Evolutionary conservation across 2,329 filamentous ascomycete genomes (phyloP).

Genomic region (Eurotiales sp.): DNA sequence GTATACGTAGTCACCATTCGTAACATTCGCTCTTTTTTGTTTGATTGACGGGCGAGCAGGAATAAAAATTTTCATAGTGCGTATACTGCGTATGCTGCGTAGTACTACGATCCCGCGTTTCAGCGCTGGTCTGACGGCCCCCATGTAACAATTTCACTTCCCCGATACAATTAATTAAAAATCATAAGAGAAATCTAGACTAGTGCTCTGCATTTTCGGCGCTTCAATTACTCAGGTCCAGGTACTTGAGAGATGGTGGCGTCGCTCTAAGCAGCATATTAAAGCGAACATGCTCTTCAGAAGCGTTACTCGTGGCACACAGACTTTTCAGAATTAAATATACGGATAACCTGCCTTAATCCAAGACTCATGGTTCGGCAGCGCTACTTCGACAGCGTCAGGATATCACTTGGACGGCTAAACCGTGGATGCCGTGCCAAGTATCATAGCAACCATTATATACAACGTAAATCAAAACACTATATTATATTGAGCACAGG

Average conservation of each 20-base stretch:
- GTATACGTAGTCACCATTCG: neutral
- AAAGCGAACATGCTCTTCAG: too few relatives aligned
- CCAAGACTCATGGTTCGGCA: too few relatives aligned
- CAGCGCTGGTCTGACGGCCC: conserved; percentile 1
- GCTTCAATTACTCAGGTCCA: neutral
- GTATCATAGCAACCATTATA: neutral
- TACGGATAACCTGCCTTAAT: too few relatives aligned
- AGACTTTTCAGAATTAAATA: too few relatives aligned
- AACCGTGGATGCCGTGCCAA: neutral
- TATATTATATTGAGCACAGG: neutral
- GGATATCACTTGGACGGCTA: neutral
- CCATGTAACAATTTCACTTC: conserved; percentile 4
- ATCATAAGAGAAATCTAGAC: too few relatives aligned
- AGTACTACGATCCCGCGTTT: neutral
- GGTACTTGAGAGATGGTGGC: too few relatives aligned
- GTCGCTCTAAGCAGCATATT: too few relatives aligned
- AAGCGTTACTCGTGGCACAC: too few relatives aligned
- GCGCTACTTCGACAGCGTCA: neutral
- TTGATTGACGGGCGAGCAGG: neutral
- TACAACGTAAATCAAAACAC: neutral
- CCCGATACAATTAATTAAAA: neutral
- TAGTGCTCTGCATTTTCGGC: too few relatives aligned
- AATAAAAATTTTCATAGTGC: neutral
- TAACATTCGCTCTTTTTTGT: neutral
- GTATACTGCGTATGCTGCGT: too few relatives aligned